Conservation (phyloP, 78 protist species). For the Dictyostelium citrinum region DNA sequence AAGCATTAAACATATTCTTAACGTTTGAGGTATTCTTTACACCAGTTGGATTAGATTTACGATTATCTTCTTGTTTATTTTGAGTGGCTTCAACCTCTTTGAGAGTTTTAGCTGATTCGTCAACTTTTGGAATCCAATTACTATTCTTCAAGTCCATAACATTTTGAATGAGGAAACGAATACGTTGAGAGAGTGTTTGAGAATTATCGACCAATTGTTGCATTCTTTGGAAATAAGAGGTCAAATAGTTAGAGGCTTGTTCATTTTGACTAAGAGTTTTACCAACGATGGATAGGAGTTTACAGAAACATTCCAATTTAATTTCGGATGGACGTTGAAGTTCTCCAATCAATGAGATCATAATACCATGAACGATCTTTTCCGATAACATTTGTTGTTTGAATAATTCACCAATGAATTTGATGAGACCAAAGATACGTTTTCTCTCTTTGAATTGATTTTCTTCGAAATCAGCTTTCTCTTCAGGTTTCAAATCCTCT, state of each 20-base stretch:
- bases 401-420: slow-evolving; percentile 78
- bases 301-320: slow-evolving; percentile 76
- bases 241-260: neutral
- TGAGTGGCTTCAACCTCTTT: slow-evolving; percentile 31
- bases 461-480: slow-evolving; percentile 48
- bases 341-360: slow-evolving; percentile 70
- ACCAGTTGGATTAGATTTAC: slow-evolving; percentile 21
- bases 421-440: slow-evolving; percentile 64
- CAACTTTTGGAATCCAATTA: slow-evolving; percentile 35
- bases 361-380: slow-evolving; percentile 51
- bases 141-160: slow-evolving; percentile 66
- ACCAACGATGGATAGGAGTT: slow-evolving; percentile 35
- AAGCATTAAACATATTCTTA: neutral
- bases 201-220: neutral
- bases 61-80: slow-evolving; percentile 9
- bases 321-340: slow-evolving; percentile 48
- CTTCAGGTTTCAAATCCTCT: slow-evolving; percentile 15
- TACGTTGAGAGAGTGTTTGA: slow-evolving; percentile 39
- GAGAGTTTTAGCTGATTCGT: slow-evolving; percentile 31
- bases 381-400: slow-evolving; percentile 72
- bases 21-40: neutral
- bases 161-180: slow-evolving; percentile 78
- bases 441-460: slow-evolving; percentile 30
- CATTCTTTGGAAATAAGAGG: slow-evolving; percentile 30
- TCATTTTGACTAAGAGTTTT: slow-evolving; percentile 15